Evolutionary conservation across 768 basidiomycete species (phyloP), one percentile per base, ranked within the genome.

Genomic region (Termitomyces heimii): DNA sequence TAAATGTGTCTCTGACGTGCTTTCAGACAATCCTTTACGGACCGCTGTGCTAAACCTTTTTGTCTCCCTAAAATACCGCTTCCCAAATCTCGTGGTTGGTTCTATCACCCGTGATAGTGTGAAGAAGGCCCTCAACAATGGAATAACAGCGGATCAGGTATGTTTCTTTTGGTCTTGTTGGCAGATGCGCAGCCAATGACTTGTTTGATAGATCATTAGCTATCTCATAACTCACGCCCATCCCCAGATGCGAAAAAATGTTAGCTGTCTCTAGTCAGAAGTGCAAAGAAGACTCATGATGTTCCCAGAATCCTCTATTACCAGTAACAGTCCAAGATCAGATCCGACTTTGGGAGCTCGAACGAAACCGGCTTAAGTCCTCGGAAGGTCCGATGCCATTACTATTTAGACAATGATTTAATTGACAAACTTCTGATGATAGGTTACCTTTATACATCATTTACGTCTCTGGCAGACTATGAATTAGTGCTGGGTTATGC

Each of bases 321-420:
- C 96, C 97, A 29, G 94, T 97, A 44, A 98, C 97, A 0, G 96
- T 99, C 0, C 94, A 97, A 67, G 96, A 99, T 73, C 96, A 98
- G 72, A 91, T 99, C 60, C 86, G 96, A 56, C 78, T 98, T 18
- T 99, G 97, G 94, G 95, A 99, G 71, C 78, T 95, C 44, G 97
- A 98, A 75, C 83, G 89, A 71, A 94, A 97, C 69, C 83, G 97
- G 53, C 77, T 98, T 10, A 88, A 90, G 65, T 87, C 90, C 42
- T 79, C 86, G 69, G 91, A 96, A 81, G 93, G 95, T 93, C 67
- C 56, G 74, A 68, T 31, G 28, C 62, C 54, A 52, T 35, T 54
- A 54, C 56, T 22, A 40, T 57, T 60, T 52, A 60, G 63, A 59
- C 62, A 51, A 65, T 61, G 63, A 62, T 59, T 65, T 66, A 60